Percentiles rank a stretch among this genome's conserved stretches.
Evolutionary conservation across 2,329 filamentous ascomycete species (phyloP).

Genomic region (Sarocladiaceae sp.): DNA sequence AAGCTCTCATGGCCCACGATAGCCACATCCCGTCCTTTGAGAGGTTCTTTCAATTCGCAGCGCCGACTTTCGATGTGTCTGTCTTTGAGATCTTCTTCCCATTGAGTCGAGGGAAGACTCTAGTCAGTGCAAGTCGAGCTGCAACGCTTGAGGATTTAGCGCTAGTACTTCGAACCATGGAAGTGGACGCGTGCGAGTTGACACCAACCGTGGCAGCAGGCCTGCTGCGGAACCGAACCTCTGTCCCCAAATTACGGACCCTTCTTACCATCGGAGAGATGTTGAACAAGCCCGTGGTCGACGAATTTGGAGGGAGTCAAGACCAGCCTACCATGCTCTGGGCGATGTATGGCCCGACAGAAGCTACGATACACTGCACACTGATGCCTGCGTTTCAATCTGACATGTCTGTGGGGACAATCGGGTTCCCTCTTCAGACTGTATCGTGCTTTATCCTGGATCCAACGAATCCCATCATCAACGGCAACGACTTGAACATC

Average conservation of each 20-base stretch:
- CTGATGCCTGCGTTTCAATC: constrained; percentile 60
- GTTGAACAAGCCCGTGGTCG: constrained; percentile 72
- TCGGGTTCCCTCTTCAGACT: constrained; percentile 75
- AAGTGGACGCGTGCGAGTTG: constrained; percentile 80
- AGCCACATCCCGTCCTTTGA: constrained; percentile 69
- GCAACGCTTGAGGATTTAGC: constrained; percentile 74
- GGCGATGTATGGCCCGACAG: constrained; percentile 93
- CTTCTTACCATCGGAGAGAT: constrained; percentile 91
- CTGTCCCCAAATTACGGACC: constrained; percentile 64
- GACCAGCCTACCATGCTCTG: constrained; percentile 63
- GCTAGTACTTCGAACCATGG: constrained; percentile 56
- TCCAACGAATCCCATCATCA: constrained; percentile 24
- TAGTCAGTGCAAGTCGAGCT: constrained; percentile 66
- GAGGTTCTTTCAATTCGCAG: constrained; percentile 86
- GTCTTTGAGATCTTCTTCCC: constrained; percentile 96
- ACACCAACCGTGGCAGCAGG: constrained; percentile 85
- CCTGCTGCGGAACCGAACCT: constrained; percentile 62
- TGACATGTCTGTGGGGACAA: constrained; percentile 58
- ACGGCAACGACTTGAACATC: constrained; percentile 38
- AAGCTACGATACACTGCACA: constrained; percentile 86
- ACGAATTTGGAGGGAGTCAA: constrained; percentile 67
- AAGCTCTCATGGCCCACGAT: constrained; percentile 79
- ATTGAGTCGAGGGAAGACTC: constrained; percentile 65
- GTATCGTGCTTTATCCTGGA: constrained; percentile 72
- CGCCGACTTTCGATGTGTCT: constrained; percentile 90